Percentiles rank a stretch among this genome's conserved stretches.
phyloP scores from a whole-genome alignment of 1,139 yeast genomes.

The Ogataea hybrid region DNA sequence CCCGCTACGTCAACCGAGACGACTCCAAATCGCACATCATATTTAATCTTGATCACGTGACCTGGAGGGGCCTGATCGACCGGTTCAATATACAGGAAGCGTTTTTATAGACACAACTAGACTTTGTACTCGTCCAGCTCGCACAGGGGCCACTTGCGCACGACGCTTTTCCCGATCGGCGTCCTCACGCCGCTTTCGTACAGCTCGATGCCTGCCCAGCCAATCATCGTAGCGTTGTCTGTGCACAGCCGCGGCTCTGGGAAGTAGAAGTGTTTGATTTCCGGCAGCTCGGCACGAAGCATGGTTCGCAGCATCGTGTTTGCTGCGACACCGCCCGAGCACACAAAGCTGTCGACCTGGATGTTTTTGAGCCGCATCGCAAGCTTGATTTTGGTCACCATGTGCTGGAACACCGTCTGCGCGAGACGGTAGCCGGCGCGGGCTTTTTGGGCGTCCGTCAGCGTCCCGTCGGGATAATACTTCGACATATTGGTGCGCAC shows the following conservation, averaged over 20 bases:
- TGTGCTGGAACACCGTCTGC: constrained; percentile 65
- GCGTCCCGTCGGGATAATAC: constrained; percentile 22
- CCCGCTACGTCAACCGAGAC: constrained; percentile 22
- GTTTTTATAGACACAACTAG: constrained; percentile 38
- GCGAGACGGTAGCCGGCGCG: constrained; percentile 65
- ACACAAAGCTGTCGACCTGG: constrained; percentile 52
- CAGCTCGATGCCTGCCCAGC: constrained; percentile 92
- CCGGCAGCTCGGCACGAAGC: constrained; percentile 39
- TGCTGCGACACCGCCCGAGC: constrained; percentile 95
- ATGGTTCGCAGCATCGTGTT: constrained; percentile 56
- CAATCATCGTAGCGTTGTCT: constrained; percentile 96
- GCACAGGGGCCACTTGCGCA: constrained; percentile 73
- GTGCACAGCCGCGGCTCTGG: constrained; percentile 79
- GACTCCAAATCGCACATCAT: constrained; percentile 52
- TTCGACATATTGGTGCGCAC: constrained; percentile 38
- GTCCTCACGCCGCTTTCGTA: constrained; percentile 56
- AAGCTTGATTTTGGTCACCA: constrained; percentile 59
- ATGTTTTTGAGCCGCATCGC: constrained; percentile 45
- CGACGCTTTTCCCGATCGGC: constrained; percentile 52
- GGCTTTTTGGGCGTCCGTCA: constrained; percentile 29
- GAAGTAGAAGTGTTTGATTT: constrained; percentile 44
- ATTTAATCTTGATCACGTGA: constrained; percentile 61
- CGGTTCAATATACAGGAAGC: constrained; percentile 51
- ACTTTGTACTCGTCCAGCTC: constrained; percentile 45
- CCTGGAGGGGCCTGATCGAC: constrained; percentile 58